A percentile compares a stretch with the other conserved stretches of the same genome.
These are phyloP conservation scores for Phytophthora pseudosyringae DNA, from an alignment of 352 stramenopile genomes.

Conservation along the genomic window DNA sequence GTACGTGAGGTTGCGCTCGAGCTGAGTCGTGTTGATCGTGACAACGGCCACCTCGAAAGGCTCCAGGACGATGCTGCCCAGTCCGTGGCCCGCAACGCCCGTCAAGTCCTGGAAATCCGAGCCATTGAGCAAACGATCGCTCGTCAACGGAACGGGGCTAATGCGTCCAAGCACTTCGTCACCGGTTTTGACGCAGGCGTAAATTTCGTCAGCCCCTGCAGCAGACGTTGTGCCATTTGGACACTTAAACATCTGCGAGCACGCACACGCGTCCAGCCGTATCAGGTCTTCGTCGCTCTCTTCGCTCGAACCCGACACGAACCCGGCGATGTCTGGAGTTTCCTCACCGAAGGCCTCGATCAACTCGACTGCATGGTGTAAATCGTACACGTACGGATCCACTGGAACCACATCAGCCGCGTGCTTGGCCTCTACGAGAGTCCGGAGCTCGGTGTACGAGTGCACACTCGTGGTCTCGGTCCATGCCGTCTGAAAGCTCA, in stretches of 20 bases:
- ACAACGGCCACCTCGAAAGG: constrained; percentile 92
- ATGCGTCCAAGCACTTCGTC: constrained; percentile 91
- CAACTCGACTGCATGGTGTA: constrained; percentile 87
- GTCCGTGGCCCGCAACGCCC: constrained; percentile 49
- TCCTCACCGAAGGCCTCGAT: constrained; percentile 90
- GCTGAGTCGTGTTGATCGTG: constrained; percentile 92
- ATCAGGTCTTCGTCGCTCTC: constrained; percentile 43
- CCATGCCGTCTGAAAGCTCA: constrained; percentile 78
- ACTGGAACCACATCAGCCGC: constrained; percentile 59
- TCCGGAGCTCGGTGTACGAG: constrained; percentile 84
- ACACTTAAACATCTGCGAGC: constrained; percentile 93
- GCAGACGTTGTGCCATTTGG: constrained; percentile 92
- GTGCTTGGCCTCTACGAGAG: constrained; percentile 53
- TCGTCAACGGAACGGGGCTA: constrained; percentile 73
- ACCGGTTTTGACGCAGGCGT: constrained; percentile 91
- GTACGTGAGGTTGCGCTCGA: constrained; percentile 96
- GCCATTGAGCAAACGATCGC: constrained; percentile 57
- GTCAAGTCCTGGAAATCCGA: constrained; percentile 84
- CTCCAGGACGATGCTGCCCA: constrained; percentile 79
- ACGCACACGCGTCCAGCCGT: constrained; percentile 94
- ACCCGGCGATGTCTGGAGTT: constrained; percentile 78
- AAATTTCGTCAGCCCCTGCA: constrained; percentile 74
- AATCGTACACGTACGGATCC: constrained; percentile 93
- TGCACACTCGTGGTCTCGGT: constrained; percentile 61
- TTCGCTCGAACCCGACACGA: constrained; percentile 45